Conservation (phyloP, 257 asterid species). For the Lycium barbarum region DNA sequence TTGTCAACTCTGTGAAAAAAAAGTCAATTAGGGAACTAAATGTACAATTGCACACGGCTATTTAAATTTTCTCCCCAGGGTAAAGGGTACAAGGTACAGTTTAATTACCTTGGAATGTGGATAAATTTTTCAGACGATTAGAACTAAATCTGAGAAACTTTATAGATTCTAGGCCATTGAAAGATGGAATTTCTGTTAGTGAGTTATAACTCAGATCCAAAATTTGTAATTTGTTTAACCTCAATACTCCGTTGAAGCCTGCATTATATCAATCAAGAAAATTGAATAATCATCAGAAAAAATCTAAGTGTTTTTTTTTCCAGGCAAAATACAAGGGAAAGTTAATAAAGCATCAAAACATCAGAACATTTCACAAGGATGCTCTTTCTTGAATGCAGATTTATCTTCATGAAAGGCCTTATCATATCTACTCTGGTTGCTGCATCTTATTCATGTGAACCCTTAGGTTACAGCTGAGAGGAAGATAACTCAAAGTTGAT, state of each 20-base stretch:
- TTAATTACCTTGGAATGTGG: constrained; percentile 33
- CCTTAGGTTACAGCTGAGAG: too few relatives aligned
- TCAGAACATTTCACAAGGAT: too few relatives aligned
- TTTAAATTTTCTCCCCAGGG: not conserved
- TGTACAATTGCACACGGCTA: not conserved
- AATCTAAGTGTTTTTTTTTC: not conserved
- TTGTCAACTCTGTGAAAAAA: constrained; percentile 29
- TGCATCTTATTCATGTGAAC: too few relatives aligned
- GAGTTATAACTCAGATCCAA: not conserved
- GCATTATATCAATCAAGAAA: not conserved
- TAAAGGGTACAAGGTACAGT: not conserved
- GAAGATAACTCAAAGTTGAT: too few relatives aligned
- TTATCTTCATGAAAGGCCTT: too few relatives aligned
- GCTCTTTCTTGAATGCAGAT: too few relatives aligned
- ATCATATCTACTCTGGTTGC: too few relatives aligned
- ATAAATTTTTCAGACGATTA: not conserved
- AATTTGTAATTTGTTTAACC: too few relatives aligned
- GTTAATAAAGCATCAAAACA: not conserved
- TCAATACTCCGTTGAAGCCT: too few relatives aligned
- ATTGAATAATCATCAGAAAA: not conserved
- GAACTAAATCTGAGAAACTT: not conserved
- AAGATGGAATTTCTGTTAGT: constrained; percentile 31
- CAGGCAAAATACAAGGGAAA: not conserved
- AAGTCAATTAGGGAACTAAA: not conserved
- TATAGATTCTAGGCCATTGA: constrained; percentile 21